Base-by-base conservation (phyloP, 768 basidiomycete species). In the Collybiopsis confluens region DNA sequence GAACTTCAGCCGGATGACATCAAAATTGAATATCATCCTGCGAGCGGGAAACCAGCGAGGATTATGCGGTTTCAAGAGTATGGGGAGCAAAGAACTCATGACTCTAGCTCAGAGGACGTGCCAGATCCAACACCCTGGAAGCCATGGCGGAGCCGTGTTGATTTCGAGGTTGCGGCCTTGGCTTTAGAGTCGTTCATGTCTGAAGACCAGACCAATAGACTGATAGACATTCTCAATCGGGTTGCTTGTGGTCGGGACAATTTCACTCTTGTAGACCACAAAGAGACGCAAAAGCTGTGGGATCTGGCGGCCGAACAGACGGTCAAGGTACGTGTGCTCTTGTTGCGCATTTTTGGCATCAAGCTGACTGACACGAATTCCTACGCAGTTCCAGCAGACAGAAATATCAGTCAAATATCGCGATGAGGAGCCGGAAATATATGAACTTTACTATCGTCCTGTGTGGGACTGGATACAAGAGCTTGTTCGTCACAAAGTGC, bases 161-260 rank as follows among this genome's bases (percentile, higher is more conserved):
- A 71, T 54, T 69, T 68, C 45, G 62, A 68, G 41, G 57, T 70
- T 45, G 59, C 64, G 0, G 59, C 68, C 45, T 42, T 69, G 24
- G 55, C 59, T 1, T 56, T 64, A 0, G 54, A 64, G n/a, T 59
- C 57, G 28, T 45, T 54, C 10, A 55, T 68, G 11, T 67, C 56
- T 27, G 20, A 56, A 18, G 21, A 30, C 3, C 54, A 62, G 52
- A 57, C 59, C 1, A 55, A 64, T 41, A 21, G 8, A 7, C 36
- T 68, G 6, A 47, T 69, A 23, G 30, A 47, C 4, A 53, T 69
- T n/a, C n/a, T n/a, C n/a, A n/a, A n/a, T n/a, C n/a, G n/a, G 5
- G 20, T 65, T 13, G 33, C 38, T 40, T 20, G 18, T 40, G 18
- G 5, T 16, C 38, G 59, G 3, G 41, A 16, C 46, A 43, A 1